A percentile compares a stretch with the other conserved stretches of the same genome.
Evolutionary conservation across 495 filamentous ascomycete species (phyloP).

Genomic region (Penicillium cataractarum): DNA sequence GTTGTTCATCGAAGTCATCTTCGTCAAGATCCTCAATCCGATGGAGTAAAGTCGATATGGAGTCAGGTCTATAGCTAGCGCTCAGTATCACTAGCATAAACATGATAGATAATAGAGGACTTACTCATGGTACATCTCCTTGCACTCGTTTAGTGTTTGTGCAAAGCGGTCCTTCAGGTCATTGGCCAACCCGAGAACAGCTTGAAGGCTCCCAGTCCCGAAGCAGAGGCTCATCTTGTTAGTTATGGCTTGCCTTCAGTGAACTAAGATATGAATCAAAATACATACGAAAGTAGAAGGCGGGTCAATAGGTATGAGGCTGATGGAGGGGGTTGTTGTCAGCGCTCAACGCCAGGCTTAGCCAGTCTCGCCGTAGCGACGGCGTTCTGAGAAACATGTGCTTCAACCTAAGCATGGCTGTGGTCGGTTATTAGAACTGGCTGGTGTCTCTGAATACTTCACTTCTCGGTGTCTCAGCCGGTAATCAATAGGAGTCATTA

Average conservation of each 20-base stretch:
- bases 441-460: background rate
- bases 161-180: constrained; percentile 3
- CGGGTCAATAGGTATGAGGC: background rate
- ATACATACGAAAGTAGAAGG: background rate
- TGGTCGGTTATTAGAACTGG: background rate
- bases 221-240: background rate
- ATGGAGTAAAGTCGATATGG: background rate
- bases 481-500: too few relatives aligned
- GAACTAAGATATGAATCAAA: background rate
- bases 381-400: background rate
- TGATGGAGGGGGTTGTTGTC: background rate
- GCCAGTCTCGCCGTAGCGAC: background rate
- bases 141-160: background rate
- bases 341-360: background rate
- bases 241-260: background rate
- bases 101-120: background rate
- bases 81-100: background rate
- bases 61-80: background rate
- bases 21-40: background rate
- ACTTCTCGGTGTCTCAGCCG: too few relatives aligned
- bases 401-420: background rate
- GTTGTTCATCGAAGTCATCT: background rate
- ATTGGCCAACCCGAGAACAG: background rate
- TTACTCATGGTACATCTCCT: background rate
- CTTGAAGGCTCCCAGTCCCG: background rate